A percentile compares a stretch with the other conserved stretches of the same genome.
Conservation (phyloP, 208 protist genomes). For the Acanthamoeba pearcei region DNA sequence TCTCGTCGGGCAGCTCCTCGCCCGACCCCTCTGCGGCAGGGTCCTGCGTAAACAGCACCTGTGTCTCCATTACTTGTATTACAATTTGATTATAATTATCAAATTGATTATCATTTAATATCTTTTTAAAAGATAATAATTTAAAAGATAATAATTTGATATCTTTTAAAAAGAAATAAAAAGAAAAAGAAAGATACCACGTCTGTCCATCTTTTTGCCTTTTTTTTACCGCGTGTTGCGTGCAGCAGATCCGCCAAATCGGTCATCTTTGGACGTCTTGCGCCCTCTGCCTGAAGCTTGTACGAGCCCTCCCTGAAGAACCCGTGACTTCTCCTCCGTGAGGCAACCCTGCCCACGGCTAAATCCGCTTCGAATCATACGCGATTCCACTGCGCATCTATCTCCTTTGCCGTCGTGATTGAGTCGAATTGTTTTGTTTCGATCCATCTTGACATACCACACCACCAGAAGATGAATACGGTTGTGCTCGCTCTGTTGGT, state of each 20-base stretch:
- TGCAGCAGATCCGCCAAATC: too few species aligned
- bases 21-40: not conserved
- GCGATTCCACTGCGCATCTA: not conserved
- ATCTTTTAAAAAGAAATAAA: too few species aligned
- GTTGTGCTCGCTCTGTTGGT: constrained; percentile 20
- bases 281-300: not conserved
- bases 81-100: too few species aligned
- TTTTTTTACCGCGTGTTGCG: too few species aligned
- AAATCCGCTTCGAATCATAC: not conserved
- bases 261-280: too few species aligned
- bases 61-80: not conserved
- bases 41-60: not conserved
- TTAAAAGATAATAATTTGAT: not conserved
- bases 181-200: too few species aligned
- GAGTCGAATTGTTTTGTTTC: not conserved
- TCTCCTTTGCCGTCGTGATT: not conserved
- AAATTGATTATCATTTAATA: not conserved
- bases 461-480: constrained; percentile 23
- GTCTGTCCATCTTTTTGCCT: too few species aligned
- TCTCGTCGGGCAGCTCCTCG: not conserved
- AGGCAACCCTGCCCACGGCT: not conserved
- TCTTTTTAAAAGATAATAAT: too few species aligned
- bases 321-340: not conserved
- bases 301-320: not conserved
- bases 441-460: not conserved